phyloP scores from a whole-genome alignment of 2,329 filamentous ascomycete genomes.

The Colletotrichum navitas region DNA sequence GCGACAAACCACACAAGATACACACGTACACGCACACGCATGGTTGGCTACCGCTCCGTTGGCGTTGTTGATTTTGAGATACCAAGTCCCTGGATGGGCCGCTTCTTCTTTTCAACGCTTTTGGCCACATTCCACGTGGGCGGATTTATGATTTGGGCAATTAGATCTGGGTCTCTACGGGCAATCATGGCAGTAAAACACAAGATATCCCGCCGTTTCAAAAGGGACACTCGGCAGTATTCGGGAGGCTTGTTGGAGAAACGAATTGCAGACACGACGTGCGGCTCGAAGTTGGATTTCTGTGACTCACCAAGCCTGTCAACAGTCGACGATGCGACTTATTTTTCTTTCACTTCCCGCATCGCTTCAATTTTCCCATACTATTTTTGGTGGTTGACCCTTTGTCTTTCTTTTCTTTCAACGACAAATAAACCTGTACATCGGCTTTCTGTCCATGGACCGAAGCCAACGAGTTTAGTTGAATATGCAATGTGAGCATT shows the following conservation, averaged over 20 bases:
- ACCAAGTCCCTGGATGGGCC: conserved; percentile 42
- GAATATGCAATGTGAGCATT: conserved; percentile 30
- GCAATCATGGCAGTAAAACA: conserved; percentile 38
- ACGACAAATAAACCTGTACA: conserved; percentile 9
- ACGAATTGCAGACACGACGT: background rate
- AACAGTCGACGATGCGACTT: conserved; percentile 14
- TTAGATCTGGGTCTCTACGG: conserved; percentile 37
- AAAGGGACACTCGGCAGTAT: conserved; percentile 5
- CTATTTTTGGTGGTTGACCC: conserved; percentile 29
- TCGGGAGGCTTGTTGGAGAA: conserved; percentile 13
- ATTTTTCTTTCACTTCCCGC: conserved; percentile 25
- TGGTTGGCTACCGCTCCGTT: conserved; percentile 41
- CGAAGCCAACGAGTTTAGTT: conserved; percentile 12
- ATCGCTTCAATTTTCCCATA: conserved; percentile 30
- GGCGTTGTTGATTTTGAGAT: conserved; percentile 44
- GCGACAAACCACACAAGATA: conserved; percentile 23
- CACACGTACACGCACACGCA: conserved; percentile 35
- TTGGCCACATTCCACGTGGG: conserved; percentile 22
- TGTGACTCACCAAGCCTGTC: background rate
- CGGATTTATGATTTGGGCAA: conserved; percentile 39
- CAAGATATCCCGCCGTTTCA: conserved; percentile 35
- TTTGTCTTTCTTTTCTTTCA: conserved; percentile 34
- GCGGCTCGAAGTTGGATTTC: conserved; percentile 1
- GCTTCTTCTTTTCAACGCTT: conserved; percentile 41
- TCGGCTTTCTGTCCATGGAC: background rate